A percentile compares a stretch with the other conserved stretches of the same genome.
Evolutionary conservation across 2,329 filamentous ascomycete species (phyloP).

Genomic region (Emericellopsis atlantica): DNA sequence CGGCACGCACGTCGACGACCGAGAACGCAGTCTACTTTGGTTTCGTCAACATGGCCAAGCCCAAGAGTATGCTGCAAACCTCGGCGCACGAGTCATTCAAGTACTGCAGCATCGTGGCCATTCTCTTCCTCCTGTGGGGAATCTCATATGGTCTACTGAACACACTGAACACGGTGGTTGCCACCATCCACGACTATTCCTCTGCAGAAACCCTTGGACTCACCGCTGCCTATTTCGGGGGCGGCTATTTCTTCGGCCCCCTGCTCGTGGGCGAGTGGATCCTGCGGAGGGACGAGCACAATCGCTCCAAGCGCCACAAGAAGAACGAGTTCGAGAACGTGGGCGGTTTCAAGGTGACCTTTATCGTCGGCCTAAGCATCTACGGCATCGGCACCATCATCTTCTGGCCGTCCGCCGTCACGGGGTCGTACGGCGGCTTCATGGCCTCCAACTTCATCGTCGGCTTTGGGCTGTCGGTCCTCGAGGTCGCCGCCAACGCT

Average conservation of each 20-base stretch:
- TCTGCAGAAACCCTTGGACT: conserved; percentile 52
- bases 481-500: conserved; percentile 73
- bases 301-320: conserved; percentile 26
- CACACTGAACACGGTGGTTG: conserved; percentile 62
- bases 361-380: conserved; percentile 63
- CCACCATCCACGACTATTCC: conserved; percentile 47
- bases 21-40: conserved; percentile 54
- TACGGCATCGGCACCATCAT: conserved; percentile 71
- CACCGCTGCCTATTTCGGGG: conserved; percentile 58
- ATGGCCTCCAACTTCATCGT: conserved; percentile 63
- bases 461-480: conserved; percentile 61
- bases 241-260: conserved; percentile 57
- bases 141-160: conserved; percentile 82
- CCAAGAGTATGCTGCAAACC: conserved; percentile 59
- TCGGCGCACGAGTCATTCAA: conserved; percentile 53
- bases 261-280: conserved; percentile 58
- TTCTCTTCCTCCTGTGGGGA: conserved; percentile 82
- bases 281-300: conserved; percentile 53
- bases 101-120: conserved; percentile 62
- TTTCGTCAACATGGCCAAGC: conserved; percentile 58
- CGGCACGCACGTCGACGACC: background rate
- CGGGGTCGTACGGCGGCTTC: conserved; percentile 66
- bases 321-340: conserved; percentile 28
- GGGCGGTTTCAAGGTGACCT: conserved; percentile 66
- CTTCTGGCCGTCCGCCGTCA: conserved; percentile 72